phyloP scores from a whole-genome alignment of 345 rosid species.

The Dimocarpus longan region DNA sequence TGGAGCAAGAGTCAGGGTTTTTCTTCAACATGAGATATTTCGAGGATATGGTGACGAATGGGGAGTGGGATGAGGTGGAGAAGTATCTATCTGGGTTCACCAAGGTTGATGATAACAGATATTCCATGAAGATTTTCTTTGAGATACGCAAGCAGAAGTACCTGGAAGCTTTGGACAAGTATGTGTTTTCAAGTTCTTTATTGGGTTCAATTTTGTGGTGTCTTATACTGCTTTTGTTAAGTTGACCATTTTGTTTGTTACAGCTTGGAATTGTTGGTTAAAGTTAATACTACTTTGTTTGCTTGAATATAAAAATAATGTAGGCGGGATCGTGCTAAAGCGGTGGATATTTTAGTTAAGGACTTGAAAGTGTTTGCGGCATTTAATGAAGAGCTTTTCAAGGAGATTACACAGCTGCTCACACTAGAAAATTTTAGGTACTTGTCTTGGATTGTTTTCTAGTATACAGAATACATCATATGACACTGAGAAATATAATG shows the following conservation, averaged over 20 bases:
- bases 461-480: background rate
- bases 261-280: background rate
- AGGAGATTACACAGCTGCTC: constrained; percentile 81
- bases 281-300: background rate
- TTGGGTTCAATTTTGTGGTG: background rate
- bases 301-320: constrained; percentile 13
- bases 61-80: constrained; percentile 93
- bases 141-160: constrained; percentile 94
- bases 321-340: constrained; percentile 83
- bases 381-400: constrained; percentile 80
- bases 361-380: constrained; percentile 83
- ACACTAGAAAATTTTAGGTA: constrained; percentile 88
- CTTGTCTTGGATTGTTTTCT: constrained; percentile 15
- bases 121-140: constrained; percentile 92
- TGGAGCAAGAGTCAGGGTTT: constrained; percentile 92
- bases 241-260: background rate
- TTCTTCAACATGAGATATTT: constrained; percentile 81
- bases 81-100: constrained; percentile 84
- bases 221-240: background rate
- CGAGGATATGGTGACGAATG: constrained; percentile 87
- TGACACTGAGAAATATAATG: background rate
- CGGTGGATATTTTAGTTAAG: constrained; percentile 80
- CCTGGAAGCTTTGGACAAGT: constrained; percentile 90
- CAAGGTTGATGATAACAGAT: constrained; percentile 75
- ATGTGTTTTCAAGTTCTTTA: constrained; percentile 28